phyloP scores from a whole-genome alignment of 768 basidiomycete genomes.

The Tricholoma saponaceum region DNA sequence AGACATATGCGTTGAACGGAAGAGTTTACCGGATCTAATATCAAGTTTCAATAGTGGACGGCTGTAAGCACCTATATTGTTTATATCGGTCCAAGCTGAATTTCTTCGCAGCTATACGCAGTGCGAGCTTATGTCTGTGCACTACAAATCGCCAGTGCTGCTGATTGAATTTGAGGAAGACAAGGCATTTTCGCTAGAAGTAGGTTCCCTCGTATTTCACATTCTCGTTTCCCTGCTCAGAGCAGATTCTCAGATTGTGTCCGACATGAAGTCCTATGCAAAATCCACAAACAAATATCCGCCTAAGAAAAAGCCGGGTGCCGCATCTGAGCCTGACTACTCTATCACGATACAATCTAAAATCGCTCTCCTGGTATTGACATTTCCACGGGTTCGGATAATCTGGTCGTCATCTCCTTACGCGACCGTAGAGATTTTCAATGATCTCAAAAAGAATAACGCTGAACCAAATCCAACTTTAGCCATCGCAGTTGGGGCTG shows the following conservation, averaged over 20 bases:
- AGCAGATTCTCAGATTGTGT: conserved; percentile 43
- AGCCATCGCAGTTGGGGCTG: conserved; percentile 79
- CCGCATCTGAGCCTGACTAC: conserved; percentile 24
- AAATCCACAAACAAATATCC: conserved; percentile 59
- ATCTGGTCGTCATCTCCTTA: conserved; percentile 98
- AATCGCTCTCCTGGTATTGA: conserved; percentile 81
- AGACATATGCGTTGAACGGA: conserved; percentile 94
- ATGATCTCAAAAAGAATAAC: conserved; percentile 79
- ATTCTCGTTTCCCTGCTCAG: neutral
- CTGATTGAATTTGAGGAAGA: conserved; percentile 98
- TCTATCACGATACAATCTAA: conserved; percentile 78
- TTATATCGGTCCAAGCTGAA: neutral
- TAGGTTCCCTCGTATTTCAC: conserved; percentile 23
- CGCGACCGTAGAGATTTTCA: conserved; percentile 87
- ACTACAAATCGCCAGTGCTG: conserved; percentile 91
- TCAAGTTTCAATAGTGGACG: conserved; percentile 92
- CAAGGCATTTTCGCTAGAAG: conserved; percentile 90
- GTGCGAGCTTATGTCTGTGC: conserved; percentile 94
- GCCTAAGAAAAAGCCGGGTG: conserved; percentile 41
- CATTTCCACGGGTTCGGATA: conserved; percentile 89
- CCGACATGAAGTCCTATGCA: conserved; percentile 63
- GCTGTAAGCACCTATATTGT: conserved; percentile 53
- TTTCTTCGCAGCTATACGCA: conserved; percentile 74
- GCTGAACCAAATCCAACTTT: conserved; percentile 75
- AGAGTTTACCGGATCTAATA: conserved; percentile 91